Percentiles rank a stretch among this genome's conserved stretches.
Evolutionary conservation across 2,329 filamentous ascomycete species (phyloP).

Genomic region (Colletotrichum paranaense): DNA sequence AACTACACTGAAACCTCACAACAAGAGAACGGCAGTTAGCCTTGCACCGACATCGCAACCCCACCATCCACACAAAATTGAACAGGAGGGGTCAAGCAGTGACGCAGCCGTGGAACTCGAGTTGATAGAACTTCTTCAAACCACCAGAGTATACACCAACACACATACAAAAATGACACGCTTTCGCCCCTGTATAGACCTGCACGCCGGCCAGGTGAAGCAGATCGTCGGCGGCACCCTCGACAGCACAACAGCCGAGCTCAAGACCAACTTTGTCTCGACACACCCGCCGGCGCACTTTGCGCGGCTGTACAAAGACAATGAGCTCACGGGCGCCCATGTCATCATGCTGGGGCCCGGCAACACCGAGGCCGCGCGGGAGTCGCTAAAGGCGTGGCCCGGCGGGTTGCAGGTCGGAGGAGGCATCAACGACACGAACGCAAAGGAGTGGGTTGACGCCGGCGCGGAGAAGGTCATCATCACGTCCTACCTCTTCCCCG

Average conservation of each 20-base stretch:
- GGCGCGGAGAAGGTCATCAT: constrained; percentile 97
- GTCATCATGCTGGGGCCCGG: constrained; percentile 96
- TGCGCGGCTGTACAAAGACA: constrained; percentile 82
- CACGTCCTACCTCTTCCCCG: constrained; percentile 93
- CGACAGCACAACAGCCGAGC: constrained; percentile 70
- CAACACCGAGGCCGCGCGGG: constrained; percentile 82
- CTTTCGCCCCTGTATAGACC: constrained; percentile 96
- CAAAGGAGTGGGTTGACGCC: constrained; percentile 83
- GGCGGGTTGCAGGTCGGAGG: constrained; percentile 88
- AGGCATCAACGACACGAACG: constrained; percentile 90
- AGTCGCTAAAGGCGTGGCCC: constrained; percentile 84
- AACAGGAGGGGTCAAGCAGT: constrained; percentile 24
- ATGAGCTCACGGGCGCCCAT: constrained; percentile 82
- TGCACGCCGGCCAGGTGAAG: constrained; percentile 97
- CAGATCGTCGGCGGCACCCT: constrained; percentile 98
- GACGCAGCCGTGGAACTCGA: constrained; percentile 17
- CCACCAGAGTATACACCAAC: neutral
- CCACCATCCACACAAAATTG: constrained; percentile 34
- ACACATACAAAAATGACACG: constrained; percentile 76
- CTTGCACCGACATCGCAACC: constrained; percentile 30
- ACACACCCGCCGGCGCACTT: constrained; percentile 84
- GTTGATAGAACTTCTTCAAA: constrained; percentile 2
- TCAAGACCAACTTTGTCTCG: constrained; percentile 95
- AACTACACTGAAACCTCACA: neutral
- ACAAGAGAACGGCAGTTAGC: neutral